Base-by-base conservation (phyloP, 768 basidiomycete genomes). In the Suillus ampliporus region DNA sequence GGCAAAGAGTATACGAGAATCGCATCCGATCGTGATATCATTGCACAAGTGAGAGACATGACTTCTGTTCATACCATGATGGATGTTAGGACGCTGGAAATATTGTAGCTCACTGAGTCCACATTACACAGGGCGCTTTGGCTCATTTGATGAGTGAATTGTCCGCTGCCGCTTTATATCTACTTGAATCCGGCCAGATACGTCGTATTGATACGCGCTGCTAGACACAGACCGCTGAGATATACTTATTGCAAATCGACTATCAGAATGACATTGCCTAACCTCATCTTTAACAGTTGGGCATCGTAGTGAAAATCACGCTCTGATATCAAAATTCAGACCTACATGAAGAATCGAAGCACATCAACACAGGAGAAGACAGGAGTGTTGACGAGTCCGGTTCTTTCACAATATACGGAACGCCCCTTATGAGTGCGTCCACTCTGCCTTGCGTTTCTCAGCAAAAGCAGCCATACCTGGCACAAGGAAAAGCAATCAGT, bases 391-490 rank as follows among this genome's bases (percentile, higher is more conserved):
- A 38, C 23, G 23, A 54, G 15, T 5, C 21, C 14, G 21, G 14
- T 21, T 21, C n/a, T 14, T 8, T 37, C 35, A 15, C 17, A 9
- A 23, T 38, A 23, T 53, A 11, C 9, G 26, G 14, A 51, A 28
- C 23, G 13, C 58, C 58, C 34, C 38, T 74, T 50, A 75, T 14
- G 73, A 72, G 63, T 96, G 84, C 35, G 87, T 88, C 79, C 94
- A 99, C 26, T 85, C 82, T 17, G 97, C 80, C 77, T 91, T 91
- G 72, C 97, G 85, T 83, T 98, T 99, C 77, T 97, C 93, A 11
- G 89, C 88, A 70, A 99, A 99, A 23, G 97, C 97, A 26, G 82
- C 74, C 97, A 99, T 99, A 21, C 97, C 96, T 97, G 67, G 28
- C 31, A 35, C 60, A 47, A 23, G 26, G 48, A 28, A 31, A 62